Percentiles rank a stretch among this genome's conserved stretches.
phyloP scores from a whole-genome alignment of 2,329 filamentous ascomycete genomes.

The Epichloe amarillans region DNA sequence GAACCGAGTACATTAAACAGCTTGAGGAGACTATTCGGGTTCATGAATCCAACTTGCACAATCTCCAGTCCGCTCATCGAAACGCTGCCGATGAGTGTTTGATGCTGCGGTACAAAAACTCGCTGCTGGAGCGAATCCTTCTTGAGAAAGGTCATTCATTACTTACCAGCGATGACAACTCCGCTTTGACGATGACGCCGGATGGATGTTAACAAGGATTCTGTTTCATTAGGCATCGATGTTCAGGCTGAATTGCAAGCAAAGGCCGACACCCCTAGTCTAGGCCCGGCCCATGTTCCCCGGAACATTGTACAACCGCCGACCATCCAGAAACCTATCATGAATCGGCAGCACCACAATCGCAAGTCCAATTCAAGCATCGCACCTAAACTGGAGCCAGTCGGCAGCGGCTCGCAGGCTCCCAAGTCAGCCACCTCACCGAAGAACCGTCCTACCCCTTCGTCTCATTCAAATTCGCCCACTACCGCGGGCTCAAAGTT shows the following conservation, averaged over 20 bases:
- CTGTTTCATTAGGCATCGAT: slow-evolving; percentile 61
- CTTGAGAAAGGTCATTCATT: slow-evolving; percentile 77
- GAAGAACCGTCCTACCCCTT: slow-evolving; percentile 67
- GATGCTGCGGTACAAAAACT: slow-evolving; percentile 98
- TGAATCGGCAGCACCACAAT: slow-evolving; percentile 67
- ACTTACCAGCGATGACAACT: background rate
- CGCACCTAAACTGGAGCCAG: slow-evolving; percentile 57
- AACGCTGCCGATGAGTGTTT: slow-evolving; percentile 91
- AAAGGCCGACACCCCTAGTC: slow-evolving; percentile 77
- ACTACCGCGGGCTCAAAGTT: slow-evolving; percentile 34
- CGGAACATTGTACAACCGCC: slow-evolving; percentile 60
- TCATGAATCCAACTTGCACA: slow-evolving; percentile 88
- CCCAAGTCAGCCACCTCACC: slow-evolving; percentile 49
- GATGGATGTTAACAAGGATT: background rate
- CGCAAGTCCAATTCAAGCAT: slow-evolving; percentile 61
- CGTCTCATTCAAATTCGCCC: slow-evolving; percentile 56
- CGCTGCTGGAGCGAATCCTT: slow-evolving; percentile 83
- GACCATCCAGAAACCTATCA: slow-evolving; percentile 65
- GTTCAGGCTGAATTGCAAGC: slow-evolving; percentile 89
- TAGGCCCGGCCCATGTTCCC: slow-evolving; percentile 54
- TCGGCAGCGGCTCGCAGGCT: slow-evolving; percentile 30
- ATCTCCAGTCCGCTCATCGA: slow-evolving; percentile 84
- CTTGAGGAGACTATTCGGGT: slow-evolving; percentile 94
- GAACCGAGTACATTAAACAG: slow-evolving; percentile 99
- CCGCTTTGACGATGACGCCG: background rate